A percentile compares a stretch with the other conserved stretches of the same genome.
Evolutionary conservation across 2,329 filamentous ascomycete species (phyloP).

Genomic region (Fusarium mangiferae): DNA sequence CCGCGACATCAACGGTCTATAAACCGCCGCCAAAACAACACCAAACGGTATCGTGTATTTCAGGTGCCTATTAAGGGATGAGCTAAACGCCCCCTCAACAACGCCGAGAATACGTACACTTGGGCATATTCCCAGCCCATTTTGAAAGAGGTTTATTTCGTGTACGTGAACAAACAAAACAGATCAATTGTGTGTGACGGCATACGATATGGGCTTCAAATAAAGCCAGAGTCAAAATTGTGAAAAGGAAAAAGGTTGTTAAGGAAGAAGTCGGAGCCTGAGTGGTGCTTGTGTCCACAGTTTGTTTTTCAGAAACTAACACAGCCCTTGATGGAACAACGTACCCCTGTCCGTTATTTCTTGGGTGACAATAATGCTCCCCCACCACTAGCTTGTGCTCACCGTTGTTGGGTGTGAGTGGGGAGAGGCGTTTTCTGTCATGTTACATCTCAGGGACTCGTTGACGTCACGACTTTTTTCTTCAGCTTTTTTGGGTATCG

Average conservation of each 20-base stretch:
- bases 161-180: not conserved
- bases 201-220: not conserved
- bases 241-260: not conserved
- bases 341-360: not conserved
- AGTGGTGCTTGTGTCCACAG: not conserved
- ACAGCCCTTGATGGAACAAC: constrained; percentile 1
- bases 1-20: constrained; percentile 28
- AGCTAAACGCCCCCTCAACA: not conserved
- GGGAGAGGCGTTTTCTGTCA: not conserved
- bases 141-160: constrained; percentile 21
- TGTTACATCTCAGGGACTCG: not conserved
- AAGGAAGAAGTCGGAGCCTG: not conserved
- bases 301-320: not conserved
- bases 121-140: constrained; percentile 40
- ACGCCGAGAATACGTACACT: constrained; percentile 25
- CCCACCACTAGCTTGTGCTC: not conserved
- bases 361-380: not conserved
- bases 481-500: not conserved
- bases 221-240: not conserved
- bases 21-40: constrained; percentile 14
- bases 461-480: constrained; percentile 36
- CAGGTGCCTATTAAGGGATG: constrained; percentile 21
- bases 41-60: constrained; percentile 40
- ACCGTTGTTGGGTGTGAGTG: not conserved
- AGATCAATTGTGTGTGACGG: not conserved